Evolutionary conservation across 2,329 filamentous ascomycete species (phyloP), one percentile per base, ranked within the genome.

Genomic region (Aspergillus sp.): DNA sequence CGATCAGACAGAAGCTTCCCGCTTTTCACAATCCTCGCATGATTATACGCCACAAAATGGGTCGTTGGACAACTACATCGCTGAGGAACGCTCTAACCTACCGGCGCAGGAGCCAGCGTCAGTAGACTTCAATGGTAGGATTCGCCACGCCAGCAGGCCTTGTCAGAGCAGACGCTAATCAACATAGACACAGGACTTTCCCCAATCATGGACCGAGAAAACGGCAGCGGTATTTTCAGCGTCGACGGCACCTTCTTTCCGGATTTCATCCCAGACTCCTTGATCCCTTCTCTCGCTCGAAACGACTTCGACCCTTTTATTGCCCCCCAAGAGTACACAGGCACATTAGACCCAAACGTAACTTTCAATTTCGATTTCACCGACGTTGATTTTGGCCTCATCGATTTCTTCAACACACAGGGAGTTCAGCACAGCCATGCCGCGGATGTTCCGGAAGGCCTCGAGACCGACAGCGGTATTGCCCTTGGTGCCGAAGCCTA

Each of bases 201-300:
- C 5, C 61, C 63, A 1, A 59, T 54, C 8, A 30, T 59, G 2
- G 64, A 66, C 16, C 62, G 61, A 14, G 64, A 65, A 44, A 64
- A 62, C 45, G 61, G 61, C 41, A 65, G 64, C 47, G 61, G 61
- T 1, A 56, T 66, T 13, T 65, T 66, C 49, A 66, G 64, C 20
- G 51, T 66, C 20, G 62, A 66, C 35, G 62, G 63, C 33, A 65
- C 62, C 1, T 66, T 66, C 35, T 66, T 66, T 24, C 64, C 63
- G 2, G 60, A 60, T 45, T 66, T 66, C 33, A 65, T 65, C n/a
- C 63, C 63, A 7, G 63, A 66, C 51, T 60, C 62, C 0, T 46
- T 66, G 7, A 60, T 66, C 8, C 58, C 62, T 8, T 62, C 62
- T 3, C 45, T 65, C 3, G 55, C 54, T 13, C 62, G 64, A 10